Base-by-base conservation (phyloP, 768 basidiomycete genomes). In the Kwoniella sp. region DNA sequence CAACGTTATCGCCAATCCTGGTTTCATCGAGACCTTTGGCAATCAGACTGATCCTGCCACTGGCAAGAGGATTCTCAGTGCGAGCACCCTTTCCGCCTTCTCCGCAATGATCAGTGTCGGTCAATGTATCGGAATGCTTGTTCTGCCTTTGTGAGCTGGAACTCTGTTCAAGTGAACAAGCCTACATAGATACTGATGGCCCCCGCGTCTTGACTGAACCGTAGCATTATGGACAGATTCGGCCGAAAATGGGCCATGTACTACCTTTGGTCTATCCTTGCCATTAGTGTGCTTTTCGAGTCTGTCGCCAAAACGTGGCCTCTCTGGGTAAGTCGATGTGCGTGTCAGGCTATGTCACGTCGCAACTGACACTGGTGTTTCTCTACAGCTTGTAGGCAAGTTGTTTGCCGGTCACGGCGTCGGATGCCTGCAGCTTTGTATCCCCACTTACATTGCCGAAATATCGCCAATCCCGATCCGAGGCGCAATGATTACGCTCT, bases 1-100 rank as follows among this genome's bases (percentile, higher is more conserved):
- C 8, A 68, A 53, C n/a, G 69, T 74, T 58, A 64, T 77, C 61
- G 70, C 72, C 40, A 74, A 74, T 61, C 52, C 46, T 9, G 73
- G 73, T 1, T 77, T 77, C 60, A 68, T 77, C 54, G 24, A 66
- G 36, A 69, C 73, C 29, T 76, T 65, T 49, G 71, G 67, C 5
- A 68, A 67, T 9, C 54, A 55, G 7, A 37, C 24, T 22, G 30
- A 61, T 29, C 30, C 65, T 10, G 40, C 22, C 26, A 62, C 52
- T 0, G 68, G 65, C 15, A 40, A 26, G 7, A 46, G 25, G 22
- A 59, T 48, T n/a, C 61, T 70, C 30, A 50, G 36, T 50, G 65
- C 72, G 24, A 40, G 65, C 27, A 51, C 59, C 1, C 37, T 67
- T 25, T 58, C 74, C 24, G 66, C 64, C 9, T 73, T 69, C 67